Evolutionary conservation across 2,329 filamentous ascomycete genomes (phyloP), one percentile per base, ranked within the genome.

Genomic region (Rutstroemia sp.): DNA sequence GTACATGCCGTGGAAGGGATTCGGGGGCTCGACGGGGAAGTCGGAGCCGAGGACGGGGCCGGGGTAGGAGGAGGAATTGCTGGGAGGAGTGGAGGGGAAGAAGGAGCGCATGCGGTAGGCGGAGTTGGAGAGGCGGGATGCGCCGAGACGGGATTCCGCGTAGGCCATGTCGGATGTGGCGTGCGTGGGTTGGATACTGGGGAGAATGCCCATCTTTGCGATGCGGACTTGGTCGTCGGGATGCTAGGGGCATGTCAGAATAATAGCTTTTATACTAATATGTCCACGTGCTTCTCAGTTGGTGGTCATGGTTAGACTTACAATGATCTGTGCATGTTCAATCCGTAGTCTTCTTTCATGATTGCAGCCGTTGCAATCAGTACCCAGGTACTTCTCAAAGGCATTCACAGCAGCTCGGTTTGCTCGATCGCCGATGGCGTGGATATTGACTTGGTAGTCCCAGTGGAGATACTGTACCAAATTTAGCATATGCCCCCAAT

Each of bases 111-210:
- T 87, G 21, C 83, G 76, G 68, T 89, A 89, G 1, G 84, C 85
- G 58, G 82, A 79, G 14, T 71, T 64, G 17, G 67, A 65, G 0
- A 80, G 80, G 21, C 86, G 78, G 23, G 76, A 69, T 9, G 66
- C 63, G 0, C 85, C 86, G 0, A 89, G 78, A 6, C 85, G 76
- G 41, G 69, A 70, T 59, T 81, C 76, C 8, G 84, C 86, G 63
- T 87, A 88, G 4, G 77, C 76, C 81, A 86, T 86, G 68, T 88
- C 86, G 7, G 82, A 85, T 3, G 85, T 88, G 21, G 86, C 84
- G 64, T 88, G 85, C 0, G 86, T 88, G 4, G 85, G 86, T 56
- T 65, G 86, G 54, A 89, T 82, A 2, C 82, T 86, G 0, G 85
- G 83, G 52, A 88, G 76, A 63, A 88, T 80, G 6, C 81, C 81